A percentile compares a stretch with the other conserved stretches of the same genome.
phyloP scores from a whole-genome alignment of 2,329 filamentous ascomycete species.

The Cadophora sp. region DNA sequence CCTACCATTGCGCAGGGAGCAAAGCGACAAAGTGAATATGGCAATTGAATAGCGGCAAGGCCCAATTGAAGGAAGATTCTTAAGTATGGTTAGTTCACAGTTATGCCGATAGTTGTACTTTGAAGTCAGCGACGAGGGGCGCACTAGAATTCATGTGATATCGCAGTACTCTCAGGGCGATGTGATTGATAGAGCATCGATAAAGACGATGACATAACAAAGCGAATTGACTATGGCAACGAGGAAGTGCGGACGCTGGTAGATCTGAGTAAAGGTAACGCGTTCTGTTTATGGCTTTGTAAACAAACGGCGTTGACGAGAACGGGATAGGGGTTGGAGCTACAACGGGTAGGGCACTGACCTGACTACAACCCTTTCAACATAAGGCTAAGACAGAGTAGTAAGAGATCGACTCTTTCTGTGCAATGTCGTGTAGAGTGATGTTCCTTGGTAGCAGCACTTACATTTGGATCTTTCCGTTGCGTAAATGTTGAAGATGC shows the following conservation, averaged over 20 bases:
- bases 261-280: background rate
- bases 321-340: background rate
- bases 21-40: background rate
- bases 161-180: background rate
- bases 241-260: background rate
- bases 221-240: background rate
- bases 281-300: background rate
- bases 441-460: too few relatives aligned
- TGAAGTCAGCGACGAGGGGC: too few relatives aligned
- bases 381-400: background rate
- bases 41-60: background rate
- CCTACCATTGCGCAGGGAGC: background rate
- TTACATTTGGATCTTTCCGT: too few relatives aligned
- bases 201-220: too few relatives aligned
- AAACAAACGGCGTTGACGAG: background rate
- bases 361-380: background rate
- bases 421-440: too few relatives aligned
- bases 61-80: background rate
- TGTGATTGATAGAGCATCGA: background rate
- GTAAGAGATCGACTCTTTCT: too few relatives aligned
- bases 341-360: background rate
- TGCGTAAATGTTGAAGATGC: too few relatives aligned
- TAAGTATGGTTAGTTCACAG: background rate
- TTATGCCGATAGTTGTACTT: too few relatives aligned
- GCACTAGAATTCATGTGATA: background rate